These are phyloP conservation scores for Silene vulgaris DNA, from an alignment of 179 eudicot species.

Conservation along the genomic window DNA sequence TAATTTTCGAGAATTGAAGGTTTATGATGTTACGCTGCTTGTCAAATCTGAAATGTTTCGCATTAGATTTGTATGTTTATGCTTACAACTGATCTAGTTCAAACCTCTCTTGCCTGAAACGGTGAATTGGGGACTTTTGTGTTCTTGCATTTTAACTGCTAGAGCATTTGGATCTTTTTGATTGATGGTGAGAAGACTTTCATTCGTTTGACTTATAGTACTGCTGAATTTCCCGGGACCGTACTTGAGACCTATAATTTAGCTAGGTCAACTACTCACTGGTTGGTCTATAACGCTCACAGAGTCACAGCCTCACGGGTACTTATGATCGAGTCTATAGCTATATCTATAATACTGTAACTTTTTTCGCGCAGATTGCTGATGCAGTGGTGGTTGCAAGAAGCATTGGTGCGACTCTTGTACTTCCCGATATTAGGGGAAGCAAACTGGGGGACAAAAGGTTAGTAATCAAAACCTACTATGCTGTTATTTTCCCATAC, in stretches of 20 bases:
- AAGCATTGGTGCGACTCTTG: conserved; percentile 86
- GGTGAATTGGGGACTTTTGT: not conserved
- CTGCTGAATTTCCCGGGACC: not conserved
- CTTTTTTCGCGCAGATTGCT: conserved; percentile 51
- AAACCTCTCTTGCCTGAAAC: not conserved
- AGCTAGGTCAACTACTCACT: too few relatives aligned
- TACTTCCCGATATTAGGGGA: conserved; percentile 94
- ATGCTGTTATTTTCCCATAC: not conserved
- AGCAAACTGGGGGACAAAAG: conserved; percentile 73
- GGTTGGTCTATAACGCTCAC: not conserved
- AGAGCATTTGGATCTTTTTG: not conserved
- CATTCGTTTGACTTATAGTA: not conserved
- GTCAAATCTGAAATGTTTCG: not conserved
- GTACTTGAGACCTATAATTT: too few relatives aligned
- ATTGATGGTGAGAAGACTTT: not conserved
- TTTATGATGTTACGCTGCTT: not conserved
- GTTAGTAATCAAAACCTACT: conserved; percentile 34
- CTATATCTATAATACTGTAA: not conserved
- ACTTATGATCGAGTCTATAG: not conserved
- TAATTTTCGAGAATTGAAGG: too few relatives aligned
- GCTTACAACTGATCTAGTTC: not conserved
- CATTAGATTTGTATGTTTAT: too few relatives aligned
- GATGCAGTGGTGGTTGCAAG: conserved; percentile 91
- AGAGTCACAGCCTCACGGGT: not conserved
- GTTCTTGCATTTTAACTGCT: not conserved